phyloP scores from a whole-genome alignment of 2,329 filamentous ascomycete species.

The Chaetomium sp. region DNA sequence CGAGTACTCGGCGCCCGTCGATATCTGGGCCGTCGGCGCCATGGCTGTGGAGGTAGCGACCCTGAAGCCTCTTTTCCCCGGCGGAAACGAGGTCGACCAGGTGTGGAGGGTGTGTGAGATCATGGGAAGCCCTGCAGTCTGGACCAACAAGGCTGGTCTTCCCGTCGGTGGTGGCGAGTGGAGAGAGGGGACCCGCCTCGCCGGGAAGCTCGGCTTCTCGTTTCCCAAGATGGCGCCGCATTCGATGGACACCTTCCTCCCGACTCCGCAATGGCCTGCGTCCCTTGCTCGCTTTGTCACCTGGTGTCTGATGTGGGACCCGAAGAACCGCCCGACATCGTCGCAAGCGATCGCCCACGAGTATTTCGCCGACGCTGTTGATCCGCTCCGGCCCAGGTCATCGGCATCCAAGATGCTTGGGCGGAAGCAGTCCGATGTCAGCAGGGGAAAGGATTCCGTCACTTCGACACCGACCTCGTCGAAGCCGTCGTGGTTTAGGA shows the following conservation, averaged over 20 bases:
- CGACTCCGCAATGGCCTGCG: constrained; percentile 86
- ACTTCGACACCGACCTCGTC: constrained; percentile 63
- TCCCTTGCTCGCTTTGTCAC: constrained; percentile 92
- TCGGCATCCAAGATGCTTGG: constrained; percentile 81
- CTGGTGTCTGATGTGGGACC: constrained; percentile 99
- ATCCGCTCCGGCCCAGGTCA: constrained; percentile 89
- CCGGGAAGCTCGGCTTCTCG: constrained; percentile 95
- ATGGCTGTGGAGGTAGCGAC: constrained; percentile 99
- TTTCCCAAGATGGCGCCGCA: constrained; percentile 99
- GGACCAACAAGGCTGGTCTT: constrained; percentile 88
- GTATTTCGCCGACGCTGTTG: constrained; percentile 89
- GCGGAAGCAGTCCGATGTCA: constrained; percentile 85
- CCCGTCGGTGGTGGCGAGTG: constrained; percentile 95
- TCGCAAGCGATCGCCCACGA: constrained; percentile 93
- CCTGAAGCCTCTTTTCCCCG: constrained; percentile 93
- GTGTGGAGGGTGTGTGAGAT: constrained; percentile 99
- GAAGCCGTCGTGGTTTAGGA: constrained; percentile 96
- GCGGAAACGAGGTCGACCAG: constrained; percentile 97
- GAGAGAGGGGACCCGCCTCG: constrained; percentile 90
- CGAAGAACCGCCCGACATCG: constrained; percentile 86
- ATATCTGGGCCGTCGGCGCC: constrained; percentile 97
- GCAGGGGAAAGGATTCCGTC: constrained; percentile 66
- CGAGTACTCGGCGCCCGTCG: constrained; percentile 95
- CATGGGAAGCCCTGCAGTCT: constrained; percentile 97
- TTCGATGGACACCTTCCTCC: constrained; percentile 90